Base-by-base conservation (phyloP, 805 yeast genomes). In the Starmerella bacillaris region DNA sequence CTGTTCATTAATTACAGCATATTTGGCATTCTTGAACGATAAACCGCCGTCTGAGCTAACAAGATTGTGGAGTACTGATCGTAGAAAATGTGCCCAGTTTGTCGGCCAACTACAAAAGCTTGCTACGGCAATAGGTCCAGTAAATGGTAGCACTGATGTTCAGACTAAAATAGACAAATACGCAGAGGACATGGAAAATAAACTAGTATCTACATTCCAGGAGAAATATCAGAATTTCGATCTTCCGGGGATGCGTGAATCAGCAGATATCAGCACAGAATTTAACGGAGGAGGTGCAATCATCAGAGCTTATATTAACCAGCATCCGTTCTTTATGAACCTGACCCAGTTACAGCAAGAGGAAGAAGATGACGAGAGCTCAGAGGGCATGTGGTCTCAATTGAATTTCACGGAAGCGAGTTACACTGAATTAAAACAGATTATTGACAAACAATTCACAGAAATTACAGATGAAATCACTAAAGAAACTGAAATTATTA, bases 211-310 rank as follows among this genome's bases (percentile, higher is more conserved):
- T 27, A 68, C 69, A 37, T 86, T 86, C 46, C 77, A 74, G 46
- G 61, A 66, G 18, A 80, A 82, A n/a, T 78, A 78, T 45, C 68
- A 71, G 38, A 68, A 67, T 18, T 73, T 72, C 40, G 75, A 80
- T 45, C 67, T 71, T 45, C 60, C 62, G n/a, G 69, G 68, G 36
- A 73, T 89, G 76, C 72, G 69, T 47, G 82, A 74, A 37, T 67
- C 56, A 18, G 80, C 94, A 0, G 70, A 70, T 34, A 68, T 83
- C 14, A 61, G 84, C 33, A 68, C 72, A 35, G 78, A 73, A 41
- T 86, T 74, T 59, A 84, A 86, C 50, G 86, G 82, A 15, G 94
- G 94, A 9, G 64, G 69, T 8, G 73, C 76, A 39, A 86, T 84
- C 6, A 76, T 80, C 6, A 80, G 75, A 50, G 72, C 75, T 33